Conservation (phyloP, 306 rosid genomes). For the Rosa multiflora region DNA sequence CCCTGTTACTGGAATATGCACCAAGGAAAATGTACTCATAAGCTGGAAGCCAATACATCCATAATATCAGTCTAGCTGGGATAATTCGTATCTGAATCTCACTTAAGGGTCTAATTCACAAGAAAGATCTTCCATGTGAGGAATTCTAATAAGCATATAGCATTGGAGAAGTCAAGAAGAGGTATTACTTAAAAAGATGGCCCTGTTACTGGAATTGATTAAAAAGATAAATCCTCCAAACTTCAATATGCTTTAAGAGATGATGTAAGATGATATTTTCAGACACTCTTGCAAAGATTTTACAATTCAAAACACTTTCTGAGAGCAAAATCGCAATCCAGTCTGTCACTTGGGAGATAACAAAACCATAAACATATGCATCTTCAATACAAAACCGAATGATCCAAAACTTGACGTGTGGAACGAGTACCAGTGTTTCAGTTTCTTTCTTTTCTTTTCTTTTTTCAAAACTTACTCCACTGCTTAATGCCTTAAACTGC, state of each 20-base stretch:
- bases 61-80: not conserved
- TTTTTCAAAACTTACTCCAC: not conserved
- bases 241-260: not conserved
- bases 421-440: not conserved
- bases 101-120: not conserved
- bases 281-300: slow-evolving; percentile 10
- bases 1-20: not conserved
- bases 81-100: not conserved
- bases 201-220: not conserved
- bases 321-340: not conserved
- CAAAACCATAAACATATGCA: not conserved
- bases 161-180: not conserved
- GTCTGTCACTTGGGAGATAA: not conserved
- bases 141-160: not conserved
- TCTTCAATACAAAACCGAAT: not conserved
- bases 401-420: not conserved
- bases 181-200: not conserved
- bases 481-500: not conserved
- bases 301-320: slow-evolving; percentile 9
- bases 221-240: not conserved
- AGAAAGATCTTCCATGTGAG: not conserved
- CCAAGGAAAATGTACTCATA: not conserved
- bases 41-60: not conserved
- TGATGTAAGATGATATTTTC: not conserved
- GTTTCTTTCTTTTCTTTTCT: not conserved